Evolutionary conservation across 345 rosid species (phyloP).

Genomic region (Gossypium thurberi): DNA sequence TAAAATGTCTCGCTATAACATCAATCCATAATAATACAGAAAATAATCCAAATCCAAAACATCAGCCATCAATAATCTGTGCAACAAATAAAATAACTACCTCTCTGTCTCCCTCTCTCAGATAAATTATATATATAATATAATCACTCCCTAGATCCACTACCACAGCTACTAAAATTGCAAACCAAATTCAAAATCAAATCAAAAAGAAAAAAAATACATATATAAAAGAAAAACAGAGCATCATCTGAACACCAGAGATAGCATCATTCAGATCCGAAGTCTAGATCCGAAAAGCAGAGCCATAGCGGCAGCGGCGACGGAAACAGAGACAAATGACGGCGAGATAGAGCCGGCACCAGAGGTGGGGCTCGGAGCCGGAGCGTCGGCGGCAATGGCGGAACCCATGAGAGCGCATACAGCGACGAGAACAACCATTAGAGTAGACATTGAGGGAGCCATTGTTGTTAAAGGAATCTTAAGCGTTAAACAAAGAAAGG

Average conservation of each 20-base stretch:
- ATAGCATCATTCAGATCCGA: background rate
- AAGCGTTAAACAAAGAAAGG: background rate
- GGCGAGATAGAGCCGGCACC: background rate
- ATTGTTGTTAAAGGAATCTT: background rate
- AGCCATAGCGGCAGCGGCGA: background rate
- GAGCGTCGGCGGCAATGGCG: conserved; percentile 12
- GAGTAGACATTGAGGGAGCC: conserved; percentile 5
- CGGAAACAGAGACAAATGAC: background rate
- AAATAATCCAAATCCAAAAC: background rate
- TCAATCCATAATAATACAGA: background rate
- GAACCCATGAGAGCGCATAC: conserved; percentile 5
- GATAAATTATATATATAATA: background rate
- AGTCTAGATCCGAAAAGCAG: conserved; percentile 5
- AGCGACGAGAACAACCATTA: background rate
- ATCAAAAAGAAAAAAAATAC: background rate
- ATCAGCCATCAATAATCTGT: background rate
- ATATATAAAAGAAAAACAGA: background rate
- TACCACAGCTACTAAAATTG: background rate
- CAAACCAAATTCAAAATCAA: conserved; percentile 3
- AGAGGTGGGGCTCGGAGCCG: conserved; percentile 8
- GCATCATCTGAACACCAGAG: background rate
- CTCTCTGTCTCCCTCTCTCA: background rate
- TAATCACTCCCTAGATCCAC: background rate
- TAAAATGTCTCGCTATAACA: background rate
- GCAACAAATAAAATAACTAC: background rate